A percentile compares a stretch with the other conserved stretches of the same genome.
Conservation (phyloP, 192 early-diverging fungal species). For the Coemansia biformis region DNA sequence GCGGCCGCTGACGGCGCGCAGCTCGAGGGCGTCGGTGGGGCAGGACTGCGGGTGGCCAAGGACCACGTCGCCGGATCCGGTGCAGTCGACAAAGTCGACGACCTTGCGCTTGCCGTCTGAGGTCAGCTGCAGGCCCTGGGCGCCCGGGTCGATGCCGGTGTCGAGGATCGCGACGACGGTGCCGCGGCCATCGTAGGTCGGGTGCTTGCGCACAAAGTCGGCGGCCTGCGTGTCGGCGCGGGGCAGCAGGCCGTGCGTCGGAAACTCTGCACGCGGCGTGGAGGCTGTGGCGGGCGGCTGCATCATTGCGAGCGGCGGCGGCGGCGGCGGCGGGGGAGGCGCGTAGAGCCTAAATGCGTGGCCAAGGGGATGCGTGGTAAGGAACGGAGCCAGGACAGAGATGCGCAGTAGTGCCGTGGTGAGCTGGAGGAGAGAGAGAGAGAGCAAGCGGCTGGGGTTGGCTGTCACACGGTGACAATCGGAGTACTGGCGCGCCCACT, state of each 20-base stretch:
- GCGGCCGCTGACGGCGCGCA: constrained; percentile 71
- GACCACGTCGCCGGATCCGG: constrained; percentile 72
- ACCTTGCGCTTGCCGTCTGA: constrained; percentile 88
- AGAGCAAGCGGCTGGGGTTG: no score
- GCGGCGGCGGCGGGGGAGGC: no score
- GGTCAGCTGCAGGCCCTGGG: constrained; percentile 79
- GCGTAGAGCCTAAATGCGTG: no score
- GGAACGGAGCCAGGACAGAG: no score
- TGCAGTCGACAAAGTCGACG: constrained; percentile 91
- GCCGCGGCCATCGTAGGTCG: constrained; percentile 80
- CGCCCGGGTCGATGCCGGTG: constrained; percentile 91
- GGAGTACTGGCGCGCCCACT: no score
- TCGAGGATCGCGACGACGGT: constrained; percentile 88
- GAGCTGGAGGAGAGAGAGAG: no score
- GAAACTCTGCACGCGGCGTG: constrained; percentile 63
- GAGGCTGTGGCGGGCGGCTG: constrained; percentile 2
- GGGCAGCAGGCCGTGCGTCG: constrained; percentile 60
- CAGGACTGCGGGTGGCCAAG: constrained; percentile 51
- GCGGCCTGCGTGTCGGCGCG: constrained; percentile 78
- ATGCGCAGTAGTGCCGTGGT: no score
- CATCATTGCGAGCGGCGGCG: background rate
- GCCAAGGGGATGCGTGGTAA: no score
- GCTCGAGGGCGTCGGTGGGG: constrained; percentile 45
- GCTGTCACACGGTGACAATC: no score
- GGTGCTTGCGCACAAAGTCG: constrained; percentile 73